These are phyloP conservation scores for Pythium aristosporum DNA, from an alignment of 352 stramenopile genomes.

Conservation along the genomic window DNA sequence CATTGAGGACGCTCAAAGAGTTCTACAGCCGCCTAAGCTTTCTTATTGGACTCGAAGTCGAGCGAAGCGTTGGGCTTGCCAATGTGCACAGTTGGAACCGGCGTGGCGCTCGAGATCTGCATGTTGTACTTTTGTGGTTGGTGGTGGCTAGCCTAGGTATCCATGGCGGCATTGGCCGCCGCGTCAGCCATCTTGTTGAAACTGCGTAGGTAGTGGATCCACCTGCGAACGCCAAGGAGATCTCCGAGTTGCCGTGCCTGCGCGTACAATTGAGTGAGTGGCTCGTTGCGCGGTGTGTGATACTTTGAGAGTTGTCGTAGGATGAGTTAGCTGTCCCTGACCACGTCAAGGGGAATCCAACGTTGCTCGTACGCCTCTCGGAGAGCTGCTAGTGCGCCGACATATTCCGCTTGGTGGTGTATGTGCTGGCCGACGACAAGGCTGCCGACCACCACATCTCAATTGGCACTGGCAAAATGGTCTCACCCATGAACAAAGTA, in stretches of 20 bases:
- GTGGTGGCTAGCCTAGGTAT: neutral
- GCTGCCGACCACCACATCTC: neutral
- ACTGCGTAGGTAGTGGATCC: neutral
- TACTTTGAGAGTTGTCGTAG: neutral
- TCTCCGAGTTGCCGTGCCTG: neutral
- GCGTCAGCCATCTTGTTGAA: conserved; percentile 3
- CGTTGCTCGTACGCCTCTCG: neutral
- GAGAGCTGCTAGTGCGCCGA: neutral
- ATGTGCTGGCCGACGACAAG: neutral
- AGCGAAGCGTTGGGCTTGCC: too few species aligned
- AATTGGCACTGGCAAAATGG: too few species aligned
- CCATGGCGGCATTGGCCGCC: conserved; percentile 1
- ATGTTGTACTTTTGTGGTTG: neutral
- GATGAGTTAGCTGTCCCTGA: conserved; percentile 3
- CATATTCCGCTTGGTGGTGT: conserved; percentile 8
- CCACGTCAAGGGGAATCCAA: neutral
- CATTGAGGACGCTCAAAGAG: too few species aligned
- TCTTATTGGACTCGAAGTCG: too few species aligned
- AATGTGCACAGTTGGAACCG: too few species aligned
- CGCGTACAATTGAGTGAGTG: neutral
- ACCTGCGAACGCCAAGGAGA: neutral
- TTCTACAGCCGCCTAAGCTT: too few species aligned
- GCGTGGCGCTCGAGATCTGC: neutral
- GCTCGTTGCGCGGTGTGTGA: neutral
- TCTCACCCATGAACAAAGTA: too few species aligned